A percentile compares a stretch with the other conserved stretches of the same genome.
Conservation (phyloP, 768 basidiomycete genomes). For the Tricholoma matsutake region DNA sequence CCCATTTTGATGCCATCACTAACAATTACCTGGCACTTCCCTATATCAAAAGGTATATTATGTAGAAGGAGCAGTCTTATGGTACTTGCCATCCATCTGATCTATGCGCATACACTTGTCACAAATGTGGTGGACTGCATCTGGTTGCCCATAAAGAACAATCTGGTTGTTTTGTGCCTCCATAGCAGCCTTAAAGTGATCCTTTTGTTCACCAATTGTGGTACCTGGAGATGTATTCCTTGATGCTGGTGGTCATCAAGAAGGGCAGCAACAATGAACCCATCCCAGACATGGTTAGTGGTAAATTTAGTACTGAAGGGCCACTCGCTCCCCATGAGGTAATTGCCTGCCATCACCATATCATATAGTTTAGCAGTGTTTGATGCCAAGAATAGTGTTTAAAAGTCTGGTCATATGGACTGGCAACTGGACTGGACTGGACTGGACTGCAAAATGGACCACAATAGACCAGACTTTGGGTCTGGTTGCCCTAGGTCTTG, state of each 20-base stretch:
- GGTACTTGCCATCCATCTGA: slow-evolving; percentile 4
- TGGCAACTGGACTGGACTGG: too few relatives aligned
- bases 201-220: slow-evolving; percentile 23
- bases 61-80: too few relatives aligned
- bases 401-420: slow-evolving; percentile 1
- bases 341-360: slow-evolving; percentile 5
- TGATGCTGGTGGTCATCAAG: slow-evolving; percentile 19
- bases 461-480: too few relatives aligned
- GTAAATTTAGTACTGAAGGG: slow-evolving; percentile 17
- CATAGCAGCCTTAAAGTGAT: slow-evolving; percentile 25
- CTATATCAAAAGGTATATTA: too few relatives aligned
- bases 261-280: slow-evolving; percentile 23
- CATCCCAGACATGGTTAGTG: slow-evolving; percentile 29
- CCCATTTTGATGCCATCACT: too few relatives aligned
- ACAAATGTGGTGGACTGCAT: slow-evolving; percentile 21
- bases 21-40: too few relatives aligned
- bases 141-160: slow-evolving; percentile 21
- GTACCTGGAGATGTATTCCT: slow-evolving; percentile 12
- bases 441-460: too few relatives aligned
- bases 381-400: slow-evolving; percentile 6
- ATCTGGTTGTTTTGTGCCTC: slow-evolving; percentile 20
- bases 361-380: slow-evolving; percentile 15
- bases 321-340: slow-evolving; percentile 17
- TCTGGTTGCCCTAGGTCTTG: too few relatives aligned
- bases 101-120: slow-evolving; percentile 20